Evolutionary conservation across 2,329 filamentous ascomycete genomes (phyloP).

Genomic region (Tolypocladium pustulatum): DNA sequence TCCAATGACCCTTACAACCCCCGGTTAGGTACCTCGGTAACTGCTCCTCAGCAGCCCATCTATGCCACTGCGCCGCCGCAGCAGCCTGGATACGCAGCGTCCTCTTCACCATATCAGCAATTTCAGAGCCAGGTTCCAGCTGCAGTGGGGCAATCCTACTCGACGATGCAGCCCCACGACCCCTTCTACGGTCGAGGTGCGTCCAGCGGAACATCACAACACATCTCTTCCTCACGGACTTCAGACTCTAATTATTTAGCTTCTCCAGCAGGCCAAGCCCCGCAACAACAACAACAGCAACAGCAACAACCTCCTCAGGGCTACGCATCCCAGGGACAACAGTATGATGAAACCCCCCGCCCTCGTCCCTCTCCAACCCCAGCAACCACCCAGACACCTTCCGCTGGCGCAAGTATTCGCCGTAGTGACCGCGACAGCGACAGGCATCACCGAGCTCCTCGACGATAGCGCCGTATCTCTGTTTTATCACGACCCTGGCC

Average conservation of each 20-base stretch:
- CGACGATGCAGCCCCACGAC: constrained; percentile 37
- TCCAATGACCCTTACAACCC: constrained; percentile 21
- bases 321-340: constrained; percentile 34
- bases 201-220: constrained; percentile 28
- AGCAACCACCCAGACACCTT: constrained; percentile 27
- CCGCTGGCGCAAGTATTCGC: constrained; percentile 24
- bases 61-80: constrained; percentile 21
- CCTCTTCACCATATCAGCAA: constrained; percentile 20
- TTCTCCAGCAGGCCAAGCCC: constrained; percentile 36
- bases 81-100: constrained; percentile 20
- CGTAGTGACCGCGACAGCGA: constrained; percentile 32
- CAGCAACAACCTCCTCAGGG: constrained; percentile 10
- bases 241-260: constrained; percentile 37
- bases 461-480: constrained; percentile 18
- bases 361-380: constrained; percentile 25
- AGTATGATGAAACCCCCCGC: constrained; percentile 39
- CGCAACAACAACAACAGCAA: constrained; percentile 16
- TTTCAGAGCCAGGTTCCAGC: constrained; percentile 23
- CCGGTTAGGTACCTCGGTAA: constrained; percentile 17
- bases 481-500: constrained; percentile 8
- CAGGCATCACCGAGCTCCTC: constrained; percentile 28
- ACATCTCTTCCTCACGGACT: constrained; percentile 4
- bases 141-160: constrained; percentile 18
- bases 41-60: constrained; percentile 18
- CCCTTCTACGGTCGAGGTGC: constrained; percentile 50